phyloP scores from a whole-genome alignment of 352 stramenopile genomes.

The Globisporangium megalacanthum region DNA sequence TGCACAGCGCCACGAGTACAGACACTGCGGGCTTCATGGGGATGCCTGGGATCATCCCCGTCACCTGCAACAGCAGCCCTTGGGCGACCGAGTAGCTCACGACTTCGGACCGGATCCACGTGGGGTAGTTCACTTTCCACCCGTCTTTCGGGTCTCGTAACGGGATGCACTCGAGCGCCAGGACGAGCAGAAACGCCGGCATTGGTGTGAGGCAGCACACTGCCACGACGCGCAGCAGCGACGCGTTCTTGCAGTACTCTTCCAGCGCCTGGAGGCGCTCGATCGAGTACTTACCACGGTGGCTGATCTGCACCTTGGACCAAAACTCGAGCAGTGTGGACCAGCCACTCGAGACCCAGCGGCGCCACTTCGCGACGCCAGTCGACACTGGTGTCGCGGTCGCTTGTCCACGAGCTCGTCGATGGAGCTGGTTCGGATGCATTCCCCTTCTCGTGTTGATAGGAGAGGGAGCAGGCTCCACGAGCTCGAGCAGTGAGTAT shows the following conservation, averaged over 20 bases:
- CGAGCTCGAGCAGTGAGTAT: too few relatives aligned
- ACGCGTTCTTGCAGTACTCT: constrained; percentile 15
- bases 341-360: not conserved
- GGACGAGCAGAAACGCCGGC: constrained; percentile 14
- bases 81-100: constrained; percentile 10
- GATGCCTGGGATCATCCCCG: constrained; percentile 3
- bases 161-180: constrained; percentile 23
- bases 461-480: too few relatives aligned
- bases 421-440: not conserved
- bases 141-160: constrained; percentile 9
- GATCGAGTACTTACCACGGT: constrained; percentile 30
- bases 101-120: constrained; percentile 4
- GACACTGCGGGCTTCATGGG: not conserved
- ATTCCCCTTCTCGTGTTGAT: not conserved
- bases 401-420: not conserved
- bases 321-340: not conserved
- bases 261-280: constrained; percentile 29
- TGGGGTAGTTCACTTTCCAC: constrained; percentile 6
- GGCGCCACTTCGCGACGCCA: not conserved
- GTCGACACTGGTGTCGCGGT: not conserved
- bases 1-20: not conserved
- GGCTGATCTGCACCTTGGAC: constrained; percentile 19
- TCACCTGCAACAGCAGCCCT: constrained; percentile 1
- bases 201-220: constrained; percentile 19
- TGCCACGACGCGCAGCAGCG: not conserved